Percentiles rank a stretch among this genome's conserved stretches.
Evolutionary conservation across 768 basidiomycete genomes (phyloP).

Genomic region (Amanita brunnescens): DNA sequence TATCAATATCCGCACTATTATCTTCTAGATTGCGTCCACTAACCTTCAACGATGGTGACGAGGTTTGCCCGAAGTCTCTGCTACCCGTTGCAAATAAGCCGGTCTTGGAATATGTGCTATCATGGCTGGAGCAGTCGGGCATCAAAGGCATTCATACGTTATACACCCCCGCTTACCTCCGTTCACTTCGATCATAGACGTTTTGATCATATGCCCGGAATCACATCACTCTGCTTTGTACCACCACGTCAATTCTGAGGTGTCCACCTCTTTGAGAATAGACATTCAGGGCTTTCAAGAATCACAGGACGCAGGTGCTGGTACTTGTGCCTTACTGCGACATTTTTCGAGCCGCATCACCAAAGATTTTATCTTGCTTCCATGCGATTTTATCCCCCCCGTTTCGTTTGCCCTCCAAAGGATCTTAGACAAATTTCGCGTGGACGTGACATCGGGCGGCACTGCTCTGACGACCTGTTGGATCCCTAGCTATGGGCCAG

Average conservation of each 20-base stretch:
- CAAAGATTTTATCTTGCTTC: slow-evolving; percentile 82
- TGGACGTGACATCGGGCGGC: slow-evolving; percentile 54
- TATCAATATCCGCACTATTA: slow-evolving; percentile 2
- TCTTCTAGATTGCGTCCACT: slow-evolving; percentile 56
- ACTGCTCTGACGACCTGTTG: slow-evolving; percentile 62
- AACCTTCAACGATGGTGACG: slow-evolving; percentile 71
- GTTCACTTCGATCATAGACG: slow-evolving; percentile 41
- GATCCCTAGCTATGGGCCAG: slow-evolving; percentile 41
- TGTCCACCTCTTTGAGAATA: slow-evolving; percentile 58
- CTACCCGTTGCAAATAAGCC: slow-evolving; percentile 84
- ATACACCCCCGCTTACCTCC: slow-evolving; percentile 1
- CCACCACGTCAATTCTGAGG: slow-evolving; percentile 78
- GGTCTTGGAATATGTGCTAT: slow-evolving; percentile 73
- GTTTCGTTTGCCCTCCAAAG: slow-evolving; percentile 56
- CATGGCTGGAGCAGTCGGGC: slow-evolving; percentile 84
- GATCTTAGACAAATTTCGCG: slow-evolving; percentile 77
- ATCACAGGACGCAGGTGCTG: slow-evolving; percentile 51
- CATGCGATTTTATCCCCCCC: slow-evolving; percentile 87
- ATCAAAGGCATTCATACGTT: slow-evolving; percentile 54
- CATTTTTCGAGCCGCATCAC: slow-evolving; percentile 70
- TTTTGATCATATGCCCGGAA: slow-evolving; percentile 78
- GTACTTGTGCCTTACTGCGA: slow-evolving; percentile 68
- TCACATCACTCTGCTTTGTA: slow-evolving; percentile 69
- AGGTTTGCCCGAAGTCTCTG: slow-evolving; percentile 79
- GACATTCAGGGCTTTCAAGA: slow-evolving; percentile 80